These are phyloP conservation scores for Rhizophora apiculata DNA, from an alignment of 345 rosid genomes.

Conservation along the genomic window DNA sequence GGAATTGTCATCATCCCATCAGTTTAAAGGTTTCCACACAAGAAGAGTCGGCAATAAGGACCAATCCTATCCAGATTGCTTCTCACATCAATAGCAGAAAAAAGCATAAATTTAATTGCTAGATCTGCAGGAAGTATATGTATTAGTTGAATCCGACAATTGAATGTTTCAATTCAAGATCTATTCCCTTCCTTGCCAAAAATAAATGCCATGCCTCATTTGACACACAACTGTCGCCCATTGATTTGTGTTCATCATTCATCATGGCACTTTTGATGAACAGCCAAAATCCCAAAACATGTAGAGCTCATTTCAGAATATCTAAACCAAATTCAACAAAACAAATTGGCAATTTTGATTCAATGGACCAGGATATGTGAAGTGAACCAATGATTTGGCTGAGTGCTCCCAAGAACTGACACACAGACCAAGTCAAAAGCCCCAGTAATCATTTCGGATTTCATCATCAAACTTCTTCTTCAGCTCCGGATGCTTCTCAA, in stretches of 20 bases:
- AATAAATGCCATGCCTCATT: neutral
- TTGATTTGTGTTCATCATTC: neutral
- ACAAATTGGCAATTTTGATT: neutral
- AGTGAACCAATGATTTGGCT: neutral
- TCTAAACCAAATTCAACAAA: neutral
- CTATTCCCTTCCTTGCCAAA: neutral
- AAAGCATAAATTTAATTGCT: no score
- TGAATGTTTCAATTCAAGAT: no score
- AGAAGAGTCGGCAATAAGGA: no score
- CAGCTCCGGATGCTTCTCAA: constrained; percentile 90
- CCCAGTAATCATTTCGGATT: constrained; percentile 94
- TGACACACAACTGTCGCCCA: neutral
- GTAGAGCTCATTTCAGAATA: neutral
- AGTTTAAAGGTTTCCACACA: no score
- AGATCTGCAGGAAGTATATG: no score
- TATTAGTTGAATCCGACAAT: no score
- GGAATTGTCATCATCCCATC: no score
- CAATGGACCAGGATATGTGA: neutral
- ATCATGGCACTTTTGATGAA: neutral
- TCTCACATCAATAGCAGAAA: no score
- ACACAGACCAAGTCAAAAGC: constrained; percentile 36
- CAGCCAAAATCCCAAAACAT: neutral
- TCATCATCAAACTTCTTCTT: constrained; percentile 95
- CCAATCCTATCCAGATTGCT: no score
- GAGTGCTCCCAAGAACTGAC: neutral